Evolutionary conservation across 2,329 filamentous ascomycete species (phyloP).

Genomic region (Ophiostoma pallidulum): DNA sequence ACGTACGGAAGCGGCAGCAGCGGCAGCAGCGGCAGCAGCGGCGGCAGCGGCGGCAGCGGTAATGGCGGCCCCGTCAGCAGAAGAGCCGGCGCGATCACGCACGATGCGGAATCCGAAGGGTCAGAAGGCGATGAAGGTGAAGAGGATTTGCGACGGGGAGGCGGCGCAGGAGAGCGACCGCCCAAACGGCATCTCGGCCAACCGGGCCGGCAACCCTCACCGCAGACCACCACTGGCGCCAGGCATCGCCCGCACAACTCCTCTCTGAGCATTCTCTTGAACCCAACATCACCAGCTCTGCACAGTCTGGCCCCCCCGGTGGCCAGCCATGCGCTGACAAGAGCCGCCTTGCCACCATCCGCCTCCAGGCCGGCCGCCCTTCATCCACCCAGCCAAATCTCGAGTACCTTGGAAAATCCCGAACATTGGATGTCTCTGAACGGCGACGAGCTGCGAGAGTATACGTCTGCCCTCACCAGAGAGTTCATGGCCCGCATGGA

Average conservation of each 20-base stretch:
- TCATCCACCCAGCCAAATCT: conserved; percentile 4
- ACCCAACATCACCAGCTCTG: conserved; percentile 12
- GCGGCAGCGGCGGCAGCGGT: too few species aligned
- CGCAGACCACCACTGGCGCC: conserved; percentile 14
- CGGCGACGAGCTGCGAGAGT: conserved; percentile 21
- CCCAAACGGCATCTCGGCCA: conserved; percentile 27
- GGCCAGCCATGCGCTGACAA: background rate
- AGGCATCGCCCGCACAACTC: conserved; percentile 11
- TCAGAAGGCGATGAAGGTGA: conserved; percentile 19
- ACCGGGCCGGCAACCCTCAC: conserved; percentile 1
- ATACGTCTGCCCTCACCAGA: conserved; percentile 27
- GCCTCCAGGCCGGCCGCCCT: background rate
- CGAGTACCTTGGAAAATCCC: conserved; percentile 4
- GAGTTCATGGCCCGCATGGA: conserved; percentile 42
- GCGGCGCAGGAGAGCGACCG: conserved; percentile 22
- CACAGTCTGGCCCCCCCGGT: background rate
- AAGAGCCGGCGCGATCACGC: conserved; percentile 38
- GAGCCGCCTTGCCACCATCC: background rate
- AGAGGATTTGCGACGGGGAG: conserved; percentile 10
- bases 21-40: conserved; percentile 36
- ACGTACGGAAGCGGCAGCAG: conserved; percentile 41
- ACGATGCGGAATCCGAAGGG: conserved; percentile 30
- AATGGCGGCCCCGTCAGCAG: conserved; percentile 16
- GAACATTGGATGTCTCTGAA: conserved; percentile 15
- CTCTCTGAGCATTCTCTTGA: conserved; percentile 15